Percentiles rank a stretch among this genome's conserved stretches.
These are phyloP conservation scores for Saccharomyces hybrid DNA, from an alignment of 1,139 yeast genomes.

Conservation along the genomic window DNA sequence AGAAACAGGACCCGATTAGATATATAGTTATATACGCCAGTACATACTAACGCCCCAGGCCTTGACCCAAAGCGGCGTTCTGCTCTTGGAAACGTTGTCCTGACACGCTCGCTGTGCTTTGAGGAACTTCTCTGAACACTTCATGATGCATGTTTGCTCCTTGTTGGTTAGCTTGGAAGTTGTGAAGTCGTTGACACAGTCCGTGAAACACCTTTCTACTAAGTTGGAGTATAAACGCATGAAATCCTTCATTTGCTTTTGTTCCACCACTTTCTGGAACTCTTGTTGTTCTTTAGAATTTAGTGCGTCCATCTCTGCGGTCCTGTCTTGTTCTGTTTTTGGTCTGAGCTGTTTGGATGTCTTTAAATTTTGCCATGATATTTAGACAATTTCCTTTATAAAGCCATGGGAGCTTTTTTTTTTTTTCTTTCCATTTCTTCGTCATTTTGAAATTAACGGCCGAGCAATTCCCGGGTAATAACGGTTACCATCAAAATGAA, in stretches of 20 bases:
- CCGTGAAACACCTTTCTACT: constrained; percentile 93
- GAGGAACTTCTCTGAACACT: constrained; percentile 94
- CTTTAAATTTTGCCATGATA: not conserved
- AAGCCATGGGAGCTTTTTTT: constrained; percentile 1
- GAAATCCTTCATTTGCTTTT: constrained; percentile 97
- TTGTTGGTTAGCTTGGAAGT: constrained; percentile 76
- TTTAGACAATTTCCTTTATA: constrained; percentile 1
- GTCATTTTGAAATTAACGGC: not conserved
- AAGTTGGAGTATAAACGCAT: constrained; percentile 91
- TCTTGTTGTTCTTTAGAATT: constrained; percentile 94
- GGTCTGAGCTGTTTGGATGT: not conserved
- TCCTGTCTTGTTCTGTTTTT: not conserved
- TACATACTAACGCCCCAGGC: constrained; percentile 27
- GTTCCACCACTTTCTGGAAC: constrained; percentile 89
- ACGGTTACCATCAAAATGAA: not conserved
- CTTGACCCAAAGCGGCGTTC: constrained; percentile 52
- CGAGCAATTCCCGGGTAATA: constrained; percentile 1
- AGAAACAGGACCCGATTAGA: not conserved
- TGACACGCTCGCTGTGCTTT: constrained; percentile 97
- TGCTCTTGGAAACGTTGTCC: constrained; percentile 99
- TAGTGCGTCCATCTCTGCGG: constrained; percentile 57
- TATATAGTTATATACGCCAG: not conserved
- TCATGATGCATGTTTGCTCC: constrained; percentile 78
- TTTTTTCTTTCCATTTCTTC: not conserved
- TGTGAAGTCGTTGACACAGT: constrained; percentile 96